Base-by-base conservation (phyloP, 2,329 filamentous ascomycete species). In the Xenosphaeropsis pyriputrescens region DNA sequence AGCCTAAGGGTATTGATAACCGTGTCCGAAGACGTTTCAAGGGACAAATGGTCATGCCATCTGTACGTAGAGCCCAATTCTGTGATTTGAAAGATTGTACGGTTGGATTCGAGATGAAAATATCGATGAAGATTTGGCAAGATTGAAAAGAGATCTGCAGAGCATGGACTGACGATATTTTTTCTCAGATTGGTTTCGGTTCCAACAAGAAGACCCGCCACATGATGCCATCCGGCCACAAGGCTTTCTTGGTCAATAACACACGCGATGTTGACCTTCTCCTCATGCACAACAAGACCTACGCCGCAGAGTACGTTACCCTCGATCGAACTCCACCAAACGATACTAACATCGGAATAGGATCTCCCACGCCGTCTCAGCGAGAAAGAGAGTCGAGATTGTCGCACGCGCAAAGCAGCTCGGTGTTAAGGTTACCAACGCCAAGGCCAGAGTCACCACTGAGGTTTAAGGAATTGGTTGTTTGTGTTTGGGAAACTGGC, bases 1-100 rank as follows among this genome's bases (percentile, higher is more conserved):
- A 96, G 78, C 91, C 91, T 55, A 98, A 98, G 85, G 91, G 91
- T 85, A 98, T 98, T 68, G 91, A 98, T 72, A 93, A 88, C 75
- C 74, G 84, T 60, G 89, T 98, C 63, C 84, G 91, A 64, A 79
- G 91, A 75, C 85, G 91, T 55, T 98, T 98, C 77, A 86, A 85
- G 70, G 85, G 91, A 61, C 85, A 84, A 70, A 81, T 82, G 67
- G 77, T 79, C 60, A 96, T 98, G 89, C 91, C 91, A 69, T 93
- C 86, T 75, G 89, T 95, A 88, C 63, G 85, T 77, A 50, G 9
- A 4, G 18, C 22, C 35, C 11, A 36, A 7, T 7, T 13, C 19
- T 8, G 15, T 35, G 17, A 32, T 37, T 22, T 37, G 22, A n/a
- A 18, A 32, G 17, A 26, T 26, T 26, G 8, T 26, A 26, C 12